These are phyloP conservation scores for Hygrophila difformis DNA, from an alignment of 257 asterid species.

Conservation along the genomic window DNA sequence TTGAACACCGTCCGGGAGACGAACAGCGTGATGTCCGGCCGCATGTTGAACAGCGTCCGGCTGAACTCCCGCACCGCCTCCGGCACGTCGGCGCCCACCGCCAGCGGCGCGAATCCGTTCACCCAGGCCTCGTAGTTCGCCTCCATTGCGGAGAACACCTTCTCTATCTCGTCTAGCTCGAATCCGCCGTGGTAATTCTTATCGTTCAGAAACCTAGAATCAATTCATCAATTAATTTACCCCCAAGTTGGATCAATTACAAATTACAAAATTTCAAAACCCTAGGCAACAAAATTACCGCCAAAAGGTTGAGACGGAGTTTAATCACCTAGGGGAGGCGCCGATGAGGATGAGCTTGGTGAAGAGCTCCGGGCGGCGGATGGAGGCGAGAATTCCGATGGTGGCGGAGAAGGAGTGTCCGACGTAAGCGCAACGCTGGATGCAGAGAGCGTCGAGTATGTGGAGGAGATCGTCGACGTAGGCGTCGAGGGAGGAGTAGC, in stretches of 20 bases:
- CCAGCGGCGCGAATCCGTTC: conserved; percentile 79
- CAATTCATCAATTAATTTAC: neutral
- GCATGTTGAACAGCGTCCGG: conserved; percentile 78
- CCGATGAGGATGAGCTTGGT: conserved; percentile 82
- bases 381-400: conserved; percentile 85
- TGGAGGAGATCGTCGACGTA: conserved; percentile 74
- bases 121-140: conserved; percentile 94
- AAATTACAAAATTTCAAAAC: neutral
- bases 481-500: conserved; percentile 82
- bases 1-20: conserved; percentile 65
- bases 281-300: no score
- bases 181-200: conserved; percentile 81
- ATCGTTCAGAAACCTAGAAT: conserved; percentile 59
- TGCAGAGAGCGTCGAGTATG: conserved; percentile 59
- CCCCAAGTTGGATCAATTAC: neutral
- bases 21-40: conserved; percentile 84
- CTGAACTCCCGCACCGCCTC: conserved; percentile 80
- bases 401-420: conserved; percentile 97
- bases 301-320: no score
- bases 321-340: conserved; percentile 92
- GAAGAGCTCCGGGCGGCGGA: conserved; percentile 87
- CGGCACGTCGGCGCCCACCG: conserved; percentile 97
- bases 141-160: conserved; percentile 76
- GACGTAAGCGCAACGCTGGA: conserved; percentile 62
- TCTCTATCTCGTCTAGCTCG: conserved; percentile 62